Percentiles rank a stretch among this genome's conserved stretches.
Evolutionary conservation across 1,284 basidiomycete genomes (phyloP).

Genomic region (Anthracocystis walkeri): DNA sequence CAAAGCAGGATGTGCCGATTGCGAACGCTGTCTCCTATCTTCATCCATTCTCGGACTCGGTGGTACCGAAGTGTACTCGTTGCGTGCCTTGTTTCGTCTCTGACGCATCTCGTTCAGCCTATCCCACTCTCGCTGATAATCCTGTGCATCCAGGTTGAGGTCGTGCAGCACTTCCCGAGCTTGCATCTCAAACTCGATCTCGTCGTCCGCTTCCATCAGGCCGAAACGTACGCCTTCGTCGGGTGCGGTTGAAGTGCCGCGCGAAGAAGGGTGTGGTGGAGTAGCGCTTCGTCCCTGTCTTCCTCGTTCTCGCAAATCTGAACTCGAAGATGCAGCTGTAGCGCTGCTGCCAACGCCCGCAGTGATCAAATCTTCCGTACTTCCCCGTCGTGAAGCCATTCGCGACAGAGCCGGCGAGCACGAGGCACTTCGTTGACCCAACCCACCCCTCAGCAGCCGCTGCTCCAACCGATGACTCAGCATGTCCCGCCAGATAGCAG

Average conservation of each 20-base stretch:
- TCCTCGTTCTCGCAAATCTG: slow-evolving; percentile 11
- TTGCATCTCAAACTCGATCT: slow-evolving; percentile 53
- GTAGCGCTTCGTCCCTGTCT: slow-evolving; percentile 7
- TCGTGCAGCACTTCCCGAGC: slow-evolving; percentile 44
- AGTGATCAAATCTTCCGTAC: slow-evolving; percentile 20
- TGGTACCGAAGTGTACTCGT: slow-evolving; percentile 39
- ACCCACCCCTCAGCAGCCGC: slow-evolving; percentile 17
- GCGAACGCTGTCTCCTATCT: slow-evolving; percentile 15
- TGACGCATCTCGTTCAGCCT: slow-evolving; percentile 31
- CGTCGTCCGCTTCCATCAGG: slow-evolving; percentile 45
- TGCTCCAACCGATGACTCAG: slow-evolving; percentile 41
- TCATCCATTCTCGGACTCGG: slow-evolving; percentile 5
- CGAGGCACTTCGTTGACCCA: slow-evolving; percentile 15
- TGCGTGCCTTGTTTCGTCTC: slow-evolving; percentile 40
- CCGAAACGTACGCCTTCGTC: slow-evolving; percentile 33
- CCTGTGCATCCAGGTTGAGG: slow-evolving; percentile 27
- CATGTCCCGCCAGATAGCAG: slow-evolving; percentile 50
- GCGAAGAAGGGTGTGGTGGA: slow-evolving; percentile 2
- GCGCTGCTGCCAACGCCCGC: background rate
- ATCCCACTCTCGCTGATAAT: slow-evolving; percentile 49
- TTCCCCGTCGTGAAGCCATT: slow-evolving; percentile 22
- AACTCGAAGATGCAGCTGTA: background rate
- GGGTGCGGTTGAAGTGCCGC: background rate
- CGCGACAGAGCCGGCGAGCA: slow-evolving; percentile 26
- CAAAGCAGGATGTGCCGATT: slow-evolving; percentile 34